Evolutionary conservation across 2,329 filamentous ascomycete species (phyloP).

Genomic region (Colletotrichum plurivorum): DNA sequence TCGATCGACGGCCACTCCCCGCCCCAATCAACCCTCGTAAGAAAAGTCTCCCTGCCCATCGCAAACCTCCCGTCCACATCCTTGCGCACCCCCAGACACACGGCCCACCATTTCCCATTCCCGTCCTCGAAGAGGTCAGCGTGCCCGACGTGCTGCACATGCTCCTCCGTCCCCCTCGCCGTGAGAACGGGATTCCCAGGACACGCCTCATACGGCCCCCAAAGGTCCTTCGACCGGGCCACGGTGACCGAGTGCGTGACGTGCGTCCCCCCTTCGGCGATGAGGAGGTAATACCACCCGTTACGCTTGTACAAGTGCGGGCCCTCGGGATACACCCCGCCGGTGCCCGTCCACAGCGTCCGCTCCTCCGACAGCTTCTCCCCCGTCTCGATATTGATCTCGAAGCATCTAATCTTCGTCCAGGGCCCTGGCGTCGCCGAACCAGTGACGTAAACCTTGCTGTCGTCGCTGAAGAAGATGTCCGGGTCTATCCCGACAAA

Average conservation of each 20-base stretch:
- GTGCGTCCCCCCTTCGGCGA: slow-evolving; percentile 55
- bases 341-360: slow-evolving; percentile 2
- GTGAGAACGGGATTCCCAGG: slow-evolving; percentile 49
- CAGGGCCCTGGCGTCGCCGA: slow-evolving; percentile 24
- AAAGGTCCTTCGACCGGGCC: slow-evolving; percentile 46
- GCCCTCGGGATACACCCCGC: slow-evolving; percentile 46
- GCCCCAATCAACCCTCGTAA: background rate
- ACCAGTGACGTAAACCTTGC: slow-evolving; percentile 53
- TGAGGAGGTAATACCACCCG: slow-evolving; percentile 56
- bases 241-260: slow-evolving; percentile 48
- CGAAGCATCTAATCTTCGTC: slow-evolving; percentile 43
- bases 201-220: slow-evolving; percentile 47
- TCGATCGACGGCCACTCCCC: background rate
- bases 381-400: slow-evolving; percentile 29
- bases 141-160: slow-evolving; percentile 40
- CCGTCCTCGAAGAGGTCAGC: slow-evolving; percentile 39
- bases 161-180: slow-evolving; percentile 35
- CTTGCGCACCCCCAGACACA: background rate
- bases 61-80: background rate
- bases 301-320: slow-evolving; percentile 55
- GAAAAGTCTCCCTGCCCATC: background rate
- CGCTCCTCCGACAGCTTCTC: background rate
- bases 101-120: slow-evolving; percentile 40
- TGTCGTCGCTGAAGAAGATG: slow-evolving; percentile 58
- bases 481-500: slow-evolving; percentile 55